These are phyloP conservation scores for Leucogyrophana mollusca DNA, from an alignment of 768 basidiomycete genomes.

Conservation along the genomic window DNA sequence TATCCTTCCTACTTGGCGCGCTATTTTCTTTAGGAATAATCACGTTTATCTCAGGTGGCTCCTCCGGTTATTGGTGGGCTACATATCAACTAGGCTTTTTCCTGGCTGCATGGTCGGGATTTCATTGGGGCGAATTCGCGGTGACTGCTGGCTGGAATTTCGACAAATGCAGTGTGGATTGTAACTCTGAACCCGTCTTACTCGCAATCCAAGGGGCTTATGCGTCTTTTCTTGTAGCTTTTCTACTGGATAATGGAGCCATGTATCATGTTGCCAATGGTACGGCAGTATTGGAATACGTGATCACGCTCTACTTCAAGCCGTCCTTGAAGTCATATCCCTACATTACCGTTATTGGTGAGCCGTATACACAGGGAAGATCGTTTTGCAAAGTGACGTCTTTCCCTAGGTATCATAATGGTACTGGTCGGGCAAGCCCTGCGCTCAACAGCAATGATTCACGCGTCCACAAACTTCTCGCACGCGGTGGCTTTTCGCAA, in stretches of 20 bases:
- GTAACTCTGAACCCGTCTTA: slow-evolving; percentile 47
- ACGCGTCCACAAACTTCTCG: slow-evolving; percentile 91
- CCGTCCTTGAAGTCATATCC: slow-evolving; percentile 60
- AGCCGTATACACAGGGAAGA: slow-evolving; percentile 13
- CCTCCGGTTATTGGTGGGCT: slow-evolving; percentile 52
- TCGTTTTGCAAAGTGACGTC: slow-evolving; percentile 1
- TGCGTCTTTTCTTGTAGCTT: slow-evolving; percentile 56
- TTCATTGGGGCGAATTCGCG: slow-evolving; percentile 94
- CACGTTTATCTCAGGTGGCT: slow-evolving; percentile 48
- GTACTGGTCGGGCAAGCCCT: slow-evolving; percentile 72
- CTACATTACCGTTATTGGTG: slow-evolving; percentile 63
- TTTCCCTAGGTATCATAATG: slow-evolving; percentile 55
- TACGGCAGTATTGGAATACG: slow-evolving; percentile 76
- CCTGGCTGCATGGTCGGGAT: slow-evolving; percentile 76
- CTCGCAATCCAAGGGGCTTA: slow-evolving; percentile 5
- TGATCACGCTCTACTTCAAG: slow-evolving; percentile 64
- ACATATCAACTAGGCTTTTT: slow-evolving; percentile 84
- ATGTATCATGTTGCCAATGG: slow-evolving; percentile 85
- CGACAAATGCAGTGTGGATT: slow-evolving; percentile 89
- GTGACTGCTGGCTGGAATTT: slow-evolving; percentile 96
- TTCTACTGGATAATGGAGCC: slow-evolving; percentile 85
- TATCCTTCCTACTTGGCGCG: slow-evolving; percentile 85
- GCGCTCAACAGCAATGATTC: slow-evolving; percentile 93
- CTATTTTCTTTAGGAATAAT: slow-evolving; percentile 58
- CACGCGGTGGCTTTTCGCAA: slow-evolving; percentile 83